Evolutionary conservation across 129 eudicot species (phyloP).

Genomic region (Solidago caesia): DNA sequence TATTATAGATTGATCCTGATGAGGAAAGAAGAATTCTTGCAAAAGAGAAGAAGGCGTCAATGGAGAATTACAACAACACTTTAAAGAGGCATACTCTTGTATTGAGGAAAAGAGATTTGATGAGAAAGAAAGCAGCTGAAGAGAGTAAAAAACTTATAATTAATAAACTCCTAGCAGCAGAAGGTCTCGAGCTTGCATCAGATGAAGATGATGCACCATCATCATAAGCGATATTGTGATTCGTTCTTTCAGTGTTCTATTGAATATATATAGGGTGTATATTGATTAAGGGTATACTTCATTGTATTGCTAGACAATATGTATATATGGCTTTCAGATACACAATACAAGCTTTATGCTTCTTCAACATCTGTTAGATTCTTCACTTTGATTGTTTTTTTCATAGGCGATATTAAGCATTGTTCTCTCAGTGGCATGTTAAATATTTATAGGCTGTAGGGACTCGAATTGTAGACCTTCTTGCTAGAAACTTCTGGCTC

Average conservation of each 20-base stretch:
- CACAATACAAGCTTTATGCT: conserved; percentile 18
- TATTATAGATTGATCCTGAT: conserved; percentile 75
- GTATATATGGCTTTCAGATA: conserved; percentile 28
- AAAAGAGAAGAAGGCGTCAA: conserved; percentile 78
- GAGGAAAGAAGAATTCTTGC: conserved; percentile 88
- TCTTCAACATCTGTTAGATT: not conserved
- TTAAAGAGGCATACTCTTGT: conserved; percentile 87
- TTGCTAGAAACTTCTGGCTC: too few species aligned
- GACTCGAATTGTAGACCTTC: too few species aligned
- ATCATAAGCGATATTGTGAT: not conserved
- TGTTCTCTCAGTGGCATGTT: not conserved
- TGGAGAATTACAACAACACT: conserved; percentile 65
- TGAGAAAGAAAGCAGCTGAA: conserved; percentile 89
- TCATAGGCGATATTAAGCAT: too few species aligned
- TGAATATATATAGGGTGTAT: conserved; percentile 26
- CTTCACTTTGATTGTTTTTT: not conserved
- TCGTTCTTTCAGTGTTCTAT: not conserved
- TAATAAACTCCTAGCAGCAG: conserved; percentile 77
- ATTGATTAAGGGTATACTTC: conserved; percentile 19
- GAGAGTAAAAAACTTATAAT: conserved; percentile 59
- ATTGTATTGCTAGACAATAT: conserved; percentile 17
- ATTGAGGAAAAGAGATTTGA: conserved; percentile 75
- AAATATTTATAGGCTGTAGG: not conserved
- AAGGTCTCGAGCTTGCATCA: conserved; percentile 89
- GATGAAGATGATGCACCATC: conserved; percentile 53